Evolutionary conservation across 371 early-diverging fungal species (phyloP), one percentile per base, ranked within the genome.

Genomic region (Mucor mucedo): DNA sequence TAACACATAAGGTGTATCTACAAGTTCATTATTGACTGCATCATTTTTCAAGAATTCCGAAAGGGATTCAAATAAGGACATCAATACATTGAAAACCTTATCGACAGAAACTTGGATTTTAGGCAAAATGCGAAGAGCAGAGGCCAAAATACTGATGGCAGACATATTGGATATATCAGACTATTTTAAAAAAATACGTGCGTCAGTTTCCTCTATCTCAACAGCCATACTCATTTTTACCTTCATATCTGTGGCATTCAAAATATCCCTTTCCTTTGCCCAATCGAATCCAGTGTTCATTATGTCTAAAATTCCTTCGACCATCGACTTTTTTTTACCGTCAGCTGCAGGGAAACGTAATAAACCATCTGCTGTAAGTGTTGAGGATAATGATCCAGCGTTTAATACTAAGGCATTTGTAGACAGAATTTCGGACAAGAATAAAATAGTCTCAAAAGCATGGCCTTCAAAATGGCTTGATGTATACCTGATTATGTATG

Each of bases 341-440:
- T 49, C 60, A 6, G 59, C 53, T 3, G 42, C 30, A 7, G 87
- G 85, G 58, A 87, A 85, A 10, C 84, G 83, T n/a, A 88, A 30
- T n/a, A 87, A 60, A 8, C 85, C 87, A 40, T 82, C 76, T 2
- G 83, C 62, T 10, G 84, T 83, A 5, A 88, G 72, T 16, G 75
- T 75, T 4, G 84, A 80, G 4, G 85, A 81, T 33, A 86, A 57
- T 42, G 76, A 73, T 8, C 84, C 86, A 6, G 84, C 72, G 2
- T 33, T 54, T 42, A 86, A 53, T 0, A 52, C 55, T 5, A 86
- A 62, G 2, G 77, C 68, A 32, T 82, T 72, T 1, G 82, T 76
- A 10, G 79, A 69, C 16, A 83, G 48, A 4, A 88, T 66, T n/a
- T 84, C 71, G 2, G 87, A 76, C 47, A 85, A 63, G 50, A 89